These are phyloP conservation scores for Geotrichum citri-aurantii DNA, from an alignment of 1,139 yeast genomes.

Conservation along the genomic window DNA sequence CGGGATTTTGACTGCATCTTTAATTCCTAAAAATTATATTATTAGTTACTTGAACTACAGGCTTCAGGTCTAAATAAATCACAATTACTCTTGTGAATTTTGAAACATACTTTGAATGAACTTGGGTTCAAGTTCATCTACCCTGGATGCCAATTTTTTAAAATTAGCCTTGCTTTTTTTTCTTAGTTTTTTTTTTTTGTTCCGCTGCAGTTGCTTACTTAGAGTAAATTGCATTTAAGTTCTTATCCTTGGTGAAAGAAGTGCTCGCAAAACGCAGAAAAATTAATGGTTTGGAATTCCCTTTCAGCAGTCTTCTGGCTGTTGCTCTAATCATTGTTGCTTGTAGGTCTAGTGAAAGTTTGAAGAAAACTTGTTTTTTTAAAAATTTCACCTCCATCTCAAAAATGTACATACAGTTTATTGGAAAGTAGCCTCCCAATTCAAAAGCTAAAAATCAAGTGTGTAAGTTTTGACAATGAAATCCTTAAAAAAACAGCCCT, in stretches of 20 bases:
- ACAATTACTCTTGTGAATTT: too few species aligned
- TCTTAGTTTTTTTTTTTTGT: not conserved
- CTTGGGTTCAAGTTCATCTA: slow-evolving; percentile 15
- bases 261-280: not conserved
- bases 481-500: too few species aligned
- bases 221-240: not conserved
- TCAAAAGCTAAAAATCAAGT: too few species aligned
- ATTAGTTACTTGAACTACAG: not conserved
- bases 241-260: not conserved
- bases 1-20: slow-evolving; percentile 83
- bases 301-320: not conserved
- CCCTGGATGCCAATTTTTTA: not conserved
- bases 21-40: slow-evolving; percentile 35
- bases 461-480: not conserved
- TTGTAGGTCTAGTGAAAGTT: not conserved
- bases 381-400: not conserved
- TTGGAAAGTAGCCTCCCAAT: too few species aligned
- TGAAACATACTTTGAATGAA: slow-evolving; percentile 17
- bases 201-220: not conserved
- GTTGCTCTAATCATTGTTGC: not conserved
- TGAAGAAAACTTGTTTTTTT: not conserved
- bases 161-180: not conserved
- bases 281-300: not conserved
- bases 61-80: too few species aligned
- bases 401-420: too few species aligned